phyloP scores from a whole-genome alignment of 345 rosid genomes.

The Melaleuca alternifolia region DNA sequence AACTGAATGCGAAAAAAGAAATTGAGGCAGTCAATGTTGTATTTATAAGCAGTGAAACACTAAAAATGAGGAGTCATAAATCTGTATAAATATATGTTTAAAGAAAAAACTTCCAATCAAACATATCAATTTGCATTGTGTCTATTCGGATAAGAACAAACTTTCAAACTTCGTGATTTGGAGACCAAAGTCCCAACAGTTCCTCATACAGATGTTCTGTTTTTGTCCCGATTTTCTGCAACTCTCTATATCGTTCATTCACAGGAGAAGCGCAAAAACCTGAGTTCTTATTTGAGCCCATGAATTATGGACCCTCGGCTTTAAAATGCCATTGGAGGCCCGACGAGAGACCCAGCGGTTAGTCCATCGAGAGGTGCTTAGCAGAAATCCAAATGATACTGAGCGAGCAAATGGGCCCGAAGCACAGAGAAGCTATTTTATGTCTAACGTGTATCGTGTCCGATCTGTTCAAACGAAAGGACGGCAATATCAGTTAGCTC shows the following conservation, averaged over 20 bases:
- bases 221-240: neutral
- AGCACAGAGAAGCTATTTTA: neutral
- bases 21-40: too few species aligned
- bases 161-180: too few species aligned
- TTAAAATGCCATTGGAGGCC: neutral
- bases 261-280: neutral
- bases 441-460: rapidly evolving
- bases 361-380: neutral
- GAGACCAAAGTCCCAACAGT: too few species aligned
- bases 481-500: neutral
- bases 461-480: neutral
- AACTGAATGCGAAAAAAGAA: too few species aligned
- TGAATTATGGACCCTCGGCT: neutral
- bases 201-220: neutral
- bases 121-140: too few species aligned
- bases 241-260: neutral
- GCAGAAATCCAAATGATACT: neutral
- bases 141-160: too few species aligned
- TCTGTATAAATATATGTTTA: too few species aligned
- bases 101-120: too few species aligned
- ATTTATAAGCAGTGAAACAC: too few species aligned
- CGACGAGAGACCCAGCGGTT: neutral
- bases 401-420: neutral
- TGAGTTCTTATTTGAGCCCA: neutral
- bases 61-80: too few species aligned